Evolutionary conservation across 805 yeast species (phyloP), one percentile per base, ranked within the genome.

Genomic region (Ogataea methylovora): DNA sequence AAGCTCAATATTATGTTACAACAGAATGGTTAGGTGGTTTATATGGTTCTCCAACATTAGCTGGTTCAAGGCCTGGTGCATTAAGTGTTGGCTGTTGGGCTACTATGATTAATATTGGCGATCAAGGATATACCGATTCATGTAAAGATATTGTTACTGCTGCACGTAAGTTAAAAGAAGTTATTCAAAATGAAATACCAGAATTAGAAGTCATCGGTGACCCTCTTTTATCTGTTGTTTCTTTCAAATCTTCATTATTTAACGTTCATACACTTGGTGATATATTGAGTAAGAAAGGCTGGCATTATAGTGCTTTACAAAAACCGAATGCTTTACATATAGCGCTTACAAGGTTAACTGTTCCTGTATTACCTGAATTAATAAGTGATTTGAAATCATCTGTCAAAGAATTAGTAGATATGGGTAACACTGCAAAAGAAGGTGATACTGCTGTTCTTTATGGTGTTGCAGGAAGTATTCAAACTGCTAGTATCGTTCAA

Each of bases 61-160:
- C 97, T 0, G 98, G 98, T 2, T 84, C 95, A 9, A 73, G 97
- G 43, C 97, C 97, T 0, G 98, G 98, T 31, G 97, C 97, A 0
- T 65, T 90, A 24, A 83, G 87, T 69, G 97, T 83, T n/a, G 97
- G 97, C 0, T 88, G 97, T 56, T 92, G 97, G 97, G 94, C 96
- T 1, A 87, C 97, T 0, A 61, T 90, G 70, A 61, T 90, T 29
- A 69, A 71, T 42, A 67, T 88, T 36, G 98, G 98, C 26, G 76
- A 74, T 36, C 73, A 74, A n/a, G 97, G 97, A 1, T 90, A 90
- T 56, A 66, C 57, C 5, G 54, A 77, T 40, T 69, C 79, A 2
- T 79, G 95, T 42, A 58, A 55, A 36, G 76, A 73, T 10, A 88
- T 90, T 32, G 76, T 87, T 6, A 45, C 58, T 7, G 74, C 88